Evolutionary conservation across 257 asterid genomes (phyloP).

Genomic region (Gentiana dahurica): DNA sequence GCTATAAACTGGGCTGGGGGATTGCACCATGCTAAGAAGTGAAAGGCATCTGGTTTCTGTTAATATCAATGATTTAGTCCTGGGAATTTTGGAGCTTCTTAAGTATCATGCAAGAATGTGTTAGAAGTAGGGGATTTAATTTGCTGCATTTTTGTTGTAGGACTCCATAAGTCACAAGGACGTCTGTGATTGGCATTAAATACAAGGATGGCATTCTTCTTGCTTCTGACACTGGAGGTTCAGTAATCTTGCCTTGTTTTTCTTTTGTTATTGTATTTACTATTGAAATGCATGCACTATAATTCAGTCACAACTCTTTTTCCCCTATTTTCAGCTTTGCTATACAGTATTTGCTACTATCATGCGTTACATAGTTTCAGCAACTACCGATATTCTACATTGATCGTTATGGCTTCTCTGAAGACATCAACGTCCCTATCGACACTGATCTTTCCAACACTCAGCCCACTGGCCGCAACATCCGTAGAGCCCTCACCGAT

Average conservation of each 20-base stretch:
- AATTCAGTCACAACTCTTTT: too few relatives aligned
- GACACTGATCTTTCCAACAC: constrained; percentile 65
- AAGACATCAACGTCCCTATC: constrained; percentile 60
- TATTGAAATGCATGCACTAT: constrained; percentile 65
- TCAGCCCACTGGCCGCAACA: constrained; percentile 82
- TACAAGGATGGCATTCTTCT: constrained; percentile 90
- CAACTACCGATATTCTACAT: background rate
- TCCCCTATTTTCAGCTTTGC: too few relatives aligned
- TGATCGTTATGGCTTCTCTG: constrained; percentile 70
- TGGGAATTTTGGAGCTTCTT: constrained; percentile 94
- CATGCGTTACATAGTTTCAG: too few relatives aligned
- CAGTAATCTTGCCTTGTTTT: constrained; percentile 21
- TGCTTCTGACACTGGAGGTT: constrained; percentile 99
- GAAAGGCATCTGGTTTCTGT: constrained; percentile 99
- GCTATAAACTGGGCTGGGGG: constrained; percentile 99
- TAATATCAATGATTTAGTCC: constrained; percentile 89
- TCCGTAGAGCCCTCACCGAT: constrained; percentile 57
- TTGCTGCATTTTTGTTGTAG: constrained; percentile 54
- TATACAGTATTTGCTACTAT: too few relatives aligned
- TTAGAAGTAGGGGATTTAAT: constrained; percentile 14
- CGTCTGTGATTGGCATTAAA: constrained; percentile 85
- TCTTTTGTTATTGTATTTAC: constrained; percentile 5
- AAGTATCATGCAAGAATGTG: constrained; percentile 84
- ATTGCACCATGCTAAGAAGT: constrained; percentile 97
- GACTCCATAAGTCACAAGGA: constrained; percentile 82